Conservation (phyloP, 306 rosid genomes). For the Prunus kanzakura region DNA sequence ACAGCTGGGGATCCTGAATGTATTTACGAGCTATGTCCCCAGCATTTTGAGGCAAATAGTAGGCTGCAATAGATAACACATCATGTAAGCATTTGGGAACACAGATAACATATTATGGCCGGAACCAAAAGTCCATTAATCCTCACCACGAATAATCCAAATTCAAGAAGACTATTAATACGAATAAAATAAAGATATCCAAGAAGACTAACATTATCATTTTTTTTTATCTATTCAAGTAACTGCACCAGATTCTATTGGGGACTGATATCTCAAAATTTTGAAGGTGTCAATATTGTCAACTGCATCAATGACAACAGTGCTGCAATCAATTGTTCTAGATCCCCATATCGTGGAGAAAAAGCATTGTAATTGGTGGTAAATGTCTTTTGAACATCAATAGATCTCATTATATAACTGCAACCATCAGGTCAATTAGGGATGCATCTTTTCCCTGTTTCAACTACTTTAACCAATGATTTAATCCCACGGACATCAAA, state of each 20-base stretch:
- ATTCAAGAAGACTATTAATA: neutral
- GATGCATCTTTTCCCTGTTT: neutral
- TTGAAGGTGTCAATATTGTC: neutral
- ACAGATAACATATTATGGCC: slow-evolving; percentile 13
- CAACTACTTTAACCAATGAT: neutral
- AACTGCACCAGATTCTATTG: neutral
- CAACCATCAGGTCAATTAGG: neutral
- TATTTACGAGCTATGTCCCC: slow-evolving; percentile 86
- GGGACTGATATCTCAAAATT: neutral
- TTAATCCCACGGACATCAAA: neutral
- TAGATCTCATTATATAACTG: neutral
- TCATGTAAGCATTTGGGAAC: neutral
- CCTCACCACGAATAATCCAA: neutral
- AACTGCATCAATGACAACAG: neutral
- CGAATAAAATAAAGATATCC: too few species aligned
- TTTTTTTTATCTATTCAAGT: slow-evolving; percentile 12
- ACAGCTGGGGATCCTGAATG: slow-evolving; percentile 70
- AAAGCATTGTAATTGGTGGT: neutral
- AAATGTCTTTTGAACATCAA: neutral
- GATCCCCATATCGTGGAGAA: neutral
- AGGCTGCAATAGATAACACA: slow-evolving; percentile 53
- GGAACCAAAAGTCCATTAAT: neutral
- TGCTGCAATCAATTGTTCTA: neutral
- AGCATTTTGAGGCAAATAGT: slow-evolving; percentile 92
- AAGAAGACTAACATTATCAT: neutral